These are phyloP conservation scores for Saturnispora sanitii DNA, from an alignment of 805 yeast species.

Conservation along the genomic window DNA sequence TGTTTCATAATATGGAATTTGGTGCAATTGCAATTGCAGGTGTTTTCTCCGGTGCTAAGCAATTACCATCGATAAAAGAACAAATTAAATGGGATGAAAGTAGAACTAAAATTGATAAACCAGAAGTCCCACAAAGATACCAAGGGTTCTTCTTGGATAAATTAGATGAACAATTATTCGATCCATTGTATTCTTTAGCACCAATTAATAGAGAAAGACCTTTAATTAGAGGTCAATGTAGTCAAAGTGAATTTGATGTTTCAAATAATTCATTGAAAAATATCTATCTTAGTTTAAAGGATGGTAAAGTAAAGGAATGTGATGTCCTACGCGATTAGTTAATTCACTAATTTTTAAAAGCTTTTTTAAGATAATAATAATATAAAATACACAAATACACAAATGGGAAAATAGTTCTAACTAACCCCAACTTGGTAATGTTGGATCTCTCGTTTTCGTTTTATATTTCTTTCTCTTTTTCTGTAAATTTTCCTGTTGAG, in stretches of 20 bases:
- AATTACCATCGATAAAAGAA: conserved; percentile 32
- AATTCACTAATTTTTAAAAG: no score
- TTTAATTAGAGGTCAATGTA: conserved; percentile 7
- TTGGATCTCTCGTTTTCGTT: conserved; percentile 1
- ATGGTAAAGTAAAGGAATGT: conserved; percentile 5
- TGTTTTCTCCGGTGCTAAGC: conserved; percentile 37
- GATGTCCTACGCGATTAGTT: conserved; percentile 8
- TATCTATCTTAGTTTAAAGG: conserved; percentile 9
- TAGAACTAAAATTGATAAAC: conserved; percentile 11
- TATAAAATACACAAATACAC: no score
- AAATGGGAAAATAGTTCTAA: no score
- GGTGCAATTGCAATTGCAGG: conserved; percentile 49
- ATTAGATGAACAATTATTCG: conserved; percentile 11
- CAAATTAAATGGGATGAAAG: conserved; percentile 27
- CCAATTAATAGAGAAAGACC: conserved; percentile 14
- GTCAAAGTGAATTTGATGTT: conserved; percentile 10
- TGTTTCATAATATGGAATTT: conserved; percentile 42
- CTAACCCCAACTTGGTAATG: conserved; percentile 2
- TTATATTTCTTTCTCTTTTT: conserved; percentile 4
- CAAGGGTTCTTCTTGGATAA: conserved; percentile 11
- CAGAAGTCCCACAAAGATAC: conserved; percentile 14
- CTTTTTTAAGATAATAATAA: no score
- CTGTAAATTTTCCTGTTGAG: conserved; percentile 5
- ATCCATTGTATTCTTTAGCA: conserved; percentile 13
- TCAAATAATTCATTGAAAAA: conserved; percentile 11